A percentile compares a stretch with the other conserved stretches of the same genome.
Evolutionary conservation across 306 rosid genomes (phyloP).

Genomic region (Prunus persica): Prunus_persica_NCBIv2 NC_034010.1:26755501-26756000

Average conservation of each 20-base stretch:
- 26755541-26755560: background rate
- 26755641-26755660: background rate
- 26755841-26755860: conserved; percentile 61
- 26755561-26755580: background rate
- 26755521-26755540: conserved; percentile 1
- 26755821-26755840: conserved; percentile 49
- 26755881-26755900: conserved; percentile 53
- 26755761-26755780: background rate
- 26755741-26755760: background rate
- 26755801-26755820: background rate
- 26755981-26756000: background rate
- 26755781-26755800: too few species aligned
- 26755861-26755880: conserved; percentile 58
- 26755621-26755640: background rate
- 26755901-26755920: conserved; percentile 65
- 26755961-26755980: background rate
- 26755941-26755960: background rate
- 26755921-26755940: background rate
- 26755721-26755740: background rate
- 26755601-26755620: background rate
- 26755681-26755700: background rate
- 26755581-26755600: background rate
- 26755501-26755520: conserved; percentile 2
- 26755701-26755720: background rate
- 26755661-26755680: background rate